phyloP scores from a whole-genome alignment of 1,284 basidiomycete species.

The Trichosporon faecale region DNA sequence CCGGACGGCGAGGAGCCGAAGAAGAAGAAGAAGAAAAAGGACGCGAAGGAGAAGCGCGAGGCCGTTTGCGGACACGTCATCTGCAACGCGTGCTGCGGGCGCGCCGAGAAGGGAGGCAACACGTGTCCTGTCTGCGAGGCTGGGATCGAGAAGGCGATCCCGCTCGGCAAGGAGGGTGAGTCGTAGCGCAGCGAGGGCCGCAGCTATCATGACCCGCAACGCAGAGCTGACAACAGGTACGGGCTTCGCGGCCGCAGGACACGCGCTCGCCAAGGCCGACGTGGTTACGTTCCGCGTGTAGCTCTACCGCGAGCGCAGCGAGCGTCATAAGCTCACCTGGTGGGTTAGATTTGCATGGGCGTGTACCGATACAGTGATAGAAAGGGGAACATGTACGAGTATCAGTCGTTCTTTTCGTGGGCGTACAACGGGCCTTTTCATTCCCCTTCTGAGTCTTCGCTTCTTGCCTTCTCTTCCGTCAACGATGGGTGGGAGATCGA shows the following conservation, averaged over 20 bases:
- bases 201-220: neutral
- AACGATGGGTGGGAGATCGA: too few relatives aligned
- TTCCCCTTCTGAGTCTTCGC: neutral
- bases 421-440: neutral
- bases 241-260: constrained; percentile 82
- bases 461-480: neutral
- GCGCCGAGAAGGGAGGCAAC: constrained; percentile 67
- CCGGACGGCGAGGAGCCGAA: neutral
- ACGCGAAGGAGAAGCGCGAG: constrained; percentile 38
- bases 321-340: too few relatives aligned
- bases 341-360: too few relatives aligned
- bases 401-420: neutral
- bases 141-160: constrained; percentile 34
- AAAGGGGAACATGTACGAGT: neutral
- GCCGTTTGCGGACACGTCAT: constrained; percentile 71
- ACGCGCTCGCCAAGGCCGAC: constrained; percentile 63
- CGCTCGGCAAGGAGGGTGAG: constrained; percentile 69
- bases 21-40: constrained; percentile 40
- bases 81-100: constrained; percentile 80
- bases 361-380: neutral
- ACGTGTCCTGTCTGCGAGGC: constrained; percentile 81
- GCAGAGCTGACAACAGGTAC: constrained; percentile 60
- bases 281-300: constrained; percentile 46
- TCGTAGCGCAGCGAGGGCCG: constrained; percentile 10
- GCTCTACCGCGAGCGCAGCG: neutral